A percentile compares a stretch with the other conserved stretches of the same genome.
Evolutionary conservation across 805 yeast genomes (phyloP).

Genomic region (Candida rishiriensis): DNA sequence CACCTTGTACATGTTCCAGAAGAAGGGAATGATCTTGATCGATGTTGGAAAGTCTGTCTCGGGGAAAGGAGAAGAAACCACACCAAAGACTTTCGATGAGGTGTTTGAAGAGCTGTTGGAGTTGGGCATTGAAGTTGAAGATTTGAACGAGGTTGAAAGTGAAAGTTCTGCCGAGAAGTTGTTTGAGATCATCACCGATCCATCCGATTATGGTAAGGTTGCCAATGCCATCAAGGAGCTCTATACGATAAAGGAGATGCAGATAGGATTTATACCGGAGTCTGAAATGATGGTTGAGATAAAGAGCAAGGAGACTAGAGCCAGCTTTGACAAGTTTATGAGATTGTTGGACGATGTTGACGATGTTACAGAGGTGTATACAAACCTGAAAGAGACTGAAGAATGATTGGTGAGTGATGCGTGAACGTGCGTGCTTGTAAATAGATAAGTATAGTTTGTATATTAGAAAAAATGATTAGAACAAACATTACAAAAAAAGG

Average conservation of each 20-base stretch:
- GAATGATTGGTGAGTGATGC: constrained; percentile 1
- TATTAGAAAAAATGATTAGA: no score
- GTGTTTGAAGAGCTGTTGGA: constrained; percentile 75
- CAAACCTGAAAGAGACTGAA: constrained; percentile 49
- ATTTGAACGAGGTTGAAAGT: constrained; percentile 38
- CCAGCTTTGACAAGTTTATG: constrained; percentile 53
- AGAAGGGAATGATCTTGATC: constrained; percentile 67
- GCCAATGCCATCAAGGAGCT: constrained; percentile 54
- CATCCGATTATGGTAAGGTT: constrained; percentile 55
- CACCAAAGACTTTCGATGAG: constrained; percentile 43
- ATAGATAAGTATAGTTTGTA: no score
- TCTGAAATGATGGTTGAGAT: constrained; percentile 55
- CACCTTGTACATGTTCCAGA: constrained; percentile 70
- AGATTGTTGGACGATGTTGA: constrained; percentile 67
- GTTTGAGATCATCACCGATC: constrained; percentile 58
- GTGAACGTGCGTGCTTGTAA: neutral
- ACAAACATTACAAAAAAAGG: no score
- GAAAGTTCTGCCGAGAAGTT: constrained; percentile 24
- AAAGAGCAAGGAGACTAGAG: constrained; percentile 46
- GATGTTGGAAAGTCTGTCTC: constrained; percentile 28
- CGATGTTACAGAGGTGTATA: constrained; percentile 77
- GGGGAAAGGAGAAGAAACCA: no score
- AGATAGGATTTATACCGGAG: constrained; percentile 62
- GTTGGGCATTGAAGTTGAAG: constrained; percentile 76
- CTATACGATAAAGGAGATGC: constrained; percentile 64